Base-by-base conservation (phyloP, 192 early-diverging fungal genomes). In the Coemansia sp. region DNA sequence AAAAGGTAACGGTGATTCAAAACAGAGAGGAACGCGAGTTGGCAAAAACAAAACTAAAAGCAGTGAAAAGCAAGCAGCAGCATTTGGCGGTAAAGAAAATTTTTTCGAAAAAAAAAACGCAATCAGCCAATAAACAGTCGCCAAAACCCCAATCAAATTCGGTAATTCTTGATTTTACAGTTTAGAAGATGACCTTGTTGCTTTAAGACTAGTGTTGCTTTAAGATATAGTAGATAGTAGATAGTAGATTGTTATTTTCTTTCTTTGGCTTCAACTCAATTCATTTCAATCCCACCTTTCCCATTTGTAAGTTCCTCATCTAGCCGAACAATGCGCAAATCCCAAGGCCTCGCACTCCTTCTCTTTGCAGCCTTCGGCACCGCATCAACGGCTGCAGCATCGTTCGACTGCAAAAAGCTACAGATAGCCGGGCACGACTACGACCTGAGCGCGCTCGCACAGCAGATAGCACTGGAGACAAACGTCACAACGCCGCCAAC, bases 401-500 rank as follows among this genome's bases (percentile, higher is more conserved):
- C 66, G 14, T 81, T 81, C 22, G 79, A 81, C 67, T 81, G 79
- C 70, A 76, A 76, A 32, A 69, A 67, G 41, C 64, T 68, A 7
- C 74, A 73, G 25, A 58, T 76, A 4, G 79, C 70, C 19, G 74
- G 74, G 10, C 69, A 60, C 54, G 62, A 43, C 15, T 81, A 73
- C 67, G 74, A 81, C 67, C 65, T 81, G 46, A 70, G 74, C 15
- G 35, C 74, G 5, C 67, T 81, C 7, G 61, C 64, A 14, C 43
- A 43, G 17, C 70, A 81, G 11, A 53, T 75, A 38, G 34, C 40
- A 3, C 63, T 84, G 19, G 68, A 65, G 35, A 60, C 38, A 61
- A 80, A 79, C 41, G 33, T 62, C 10, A 69, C 68, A 33, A 84
- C 82, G 20, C 74, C 77, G 22, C 82, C 82, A 1, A 80, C 82